Percentiles rank a stretch among this genome's conserved stretches.
phyloP scores from a whole-genome alignment of 495 filamentous ascomycete species.

The Penicillium diatomitis region DNA sequence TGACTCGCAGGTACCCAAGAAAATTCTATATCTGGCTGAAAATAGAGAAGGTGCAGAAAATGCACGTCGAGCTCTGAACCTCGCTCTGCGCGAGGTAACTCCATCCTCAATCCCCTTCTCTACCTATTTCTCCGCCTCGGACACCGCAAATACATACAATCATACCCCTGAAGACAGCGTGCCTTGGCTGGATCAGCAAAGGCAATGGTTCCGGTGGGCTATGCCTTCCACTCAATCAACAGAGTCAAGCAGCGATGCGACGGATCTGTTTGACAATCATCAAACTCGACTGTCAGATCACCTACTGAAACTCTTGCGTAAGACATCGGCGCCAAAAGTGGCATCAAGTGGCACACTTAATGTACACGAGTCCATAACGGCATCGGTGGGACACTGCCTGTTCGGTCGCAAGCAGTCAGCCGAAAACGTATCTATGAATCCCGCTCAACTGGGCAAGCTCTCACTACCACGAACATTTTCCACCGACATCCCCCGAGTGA shows the following conservation, averaged over 20 bases:
- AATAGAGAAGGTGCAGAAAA: constrained; percentile 24
- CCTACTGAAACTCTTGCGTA: constrained; percentile 28
- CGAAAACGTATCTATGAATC: constrained; percentile 14
- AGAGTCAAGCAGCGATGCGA: constrained; percentile 3
- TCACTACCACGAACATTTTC: constrained; percentile 24
- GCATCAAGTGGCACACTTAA: background rate
- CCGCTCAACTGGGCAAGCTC: constrained; percentile 25
- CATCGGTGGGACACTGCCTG: constrained; percentile 32
- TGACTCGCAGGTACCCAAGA: constrained; percentile 7
- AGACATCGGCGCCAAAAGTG: background rate
- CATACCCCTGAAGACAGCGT: constrained; percentile 12
- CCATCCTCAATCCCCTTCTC: constrained; percentile 21
- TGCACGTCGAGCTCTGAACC: constrained; percentile 28
- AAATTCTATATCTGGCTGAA: constrained; percentile 27
- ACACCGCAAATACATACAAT: constrained; percentile 13
- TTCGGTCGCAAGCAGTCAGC: constrained; percentile 22
- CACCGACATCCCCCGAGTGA: constrained; percentile 22
- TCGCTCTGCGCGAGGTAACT: constrained; percentile 17
- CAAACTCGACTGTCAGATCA: constrained; percentile 25
- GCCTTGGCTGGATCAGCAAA: constrained; percentile 26
- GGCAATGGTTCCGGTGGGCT: constrained; percentile 35
- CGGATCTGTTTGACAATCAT: constrained; percentile 26
- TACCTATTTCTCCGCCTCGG: constrained; percentile 26
- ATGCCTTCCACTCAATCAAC: constrained; percentile 16
- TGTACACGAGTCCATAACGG: constrained; percentile 29